Evolutionary conservation across 768 basidiomycete species (phyloP).

Genomic region (Panellus pusillus): DNA sequence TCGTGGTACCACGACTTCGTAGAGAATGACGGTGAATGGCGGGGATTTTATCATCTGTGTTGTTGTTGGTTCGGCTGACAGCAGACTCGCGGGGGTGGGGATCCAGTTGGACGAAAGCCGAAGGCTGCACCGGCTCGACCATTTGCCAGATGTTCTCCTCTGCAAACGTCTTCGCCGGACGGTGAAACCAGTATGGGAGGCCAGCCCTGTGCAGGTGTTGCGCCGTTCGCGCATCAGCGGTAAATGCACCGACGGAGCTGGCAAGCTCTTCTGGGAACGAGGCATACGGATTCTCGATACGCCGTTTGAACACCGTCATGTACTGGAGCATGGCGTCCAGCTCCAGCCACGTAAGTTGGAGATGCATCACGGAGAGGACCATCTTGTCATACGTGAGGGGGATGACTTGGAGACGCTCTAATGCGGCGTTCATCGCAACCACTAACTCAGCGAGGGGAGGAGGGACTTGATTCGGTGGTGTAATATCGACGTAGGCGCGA

Average conservation of each 20-base stretch:
- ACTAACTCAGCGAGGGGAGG: not conserved
- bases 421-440: not conserved
- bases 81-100: not conserved
- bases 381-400: not conserved
- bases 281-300: constrained; percentile 1
- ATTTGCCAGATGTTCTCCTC: not conserved
- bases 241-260: constrained; percentile 17
- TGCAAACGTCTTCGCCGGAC: not conserved
- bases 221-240: constrained; percentile 12
- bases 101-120: not conserved
- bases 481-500: too few species aligned
- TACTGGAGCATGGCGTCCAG: constrained; percentile 13
- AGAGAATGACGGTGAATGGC: not conserved
- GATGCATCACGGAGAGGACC: constrained; percentile 2
- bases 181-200: constrained; percentile 24
- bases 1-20: not conserved
- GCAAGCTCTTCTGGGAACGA: not conserved
- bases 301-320: constrained; percentile 8
- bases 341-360: constrained; percentile 20
- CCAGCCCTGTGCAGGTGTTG: constrained; percentile 18
- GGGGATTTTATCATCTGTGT: not conserved
- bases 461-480: too few species aligned
- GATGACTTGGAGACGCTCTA: not conserved
- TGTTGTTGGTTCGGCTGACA: not conserved
- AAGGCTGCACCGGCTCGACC: not conserved